Evolutionary conservation across 106 monocot species (phyloP), one percentile per base, ranked within the genome.

Genomic region (Dioscorea alata): DNA sequence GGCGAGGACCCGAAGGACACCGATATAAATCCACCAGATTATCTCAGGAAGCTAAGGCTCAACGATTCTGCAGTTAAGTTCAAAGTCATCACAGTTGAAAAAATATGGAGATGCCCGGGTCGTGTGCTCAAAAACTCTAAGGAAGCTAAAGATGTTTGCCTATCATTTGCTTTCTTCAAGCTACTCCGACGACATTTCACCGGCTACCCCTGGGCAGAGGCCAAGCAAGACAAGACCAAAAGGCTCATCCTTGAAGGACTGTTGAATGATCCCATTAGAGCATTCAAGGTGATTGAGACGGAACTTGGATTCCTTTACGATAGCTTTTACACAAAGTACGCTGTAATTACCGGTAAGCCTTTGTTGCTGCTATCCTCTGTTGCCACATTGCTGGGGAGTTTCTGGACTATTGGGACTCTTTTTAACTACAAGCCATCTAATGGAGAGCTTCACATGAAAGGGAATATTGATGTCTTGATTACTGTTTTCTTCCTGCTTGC

Each of bases 101-200:
- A 59, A 57, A 57, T 78, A 13, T 78, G 71, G 71, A 10, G 20
- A 12, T 63, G 62, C 53, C 8, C 16, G 1, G 52, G 72, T 13
- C 17, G 52, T 0, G 13, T 63, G n/a, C 31, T 53, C 61, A 19
- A 33, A 12, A 31, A 13, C 18, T 19, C 18, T 10, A 34, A 64
- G 22, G 1, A 59, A 14, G 25, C 9, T 12, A 49, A 58, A 28
- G 77, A 78, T 21, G 4, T 78, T 14, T 78, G 77, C 71, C 77
- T 78, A 48, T 78, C 71, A 2, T 71, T 78, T 59, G 71, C 77
- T 1, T 51, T 71, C 64, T 78, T 64, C 70, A 78, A 78, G 77
- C 65, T 78, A 0, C 59, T 78, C 13, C 25, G 58, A 22, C 53
- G 65, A 21, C 50, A 19, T 16, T 20, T 57, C 5, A 21, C 18